Base-by-base conservation (phyloP, 768 basidiomycete species). In the Pleurotus salmoneostramineus region DNA sequence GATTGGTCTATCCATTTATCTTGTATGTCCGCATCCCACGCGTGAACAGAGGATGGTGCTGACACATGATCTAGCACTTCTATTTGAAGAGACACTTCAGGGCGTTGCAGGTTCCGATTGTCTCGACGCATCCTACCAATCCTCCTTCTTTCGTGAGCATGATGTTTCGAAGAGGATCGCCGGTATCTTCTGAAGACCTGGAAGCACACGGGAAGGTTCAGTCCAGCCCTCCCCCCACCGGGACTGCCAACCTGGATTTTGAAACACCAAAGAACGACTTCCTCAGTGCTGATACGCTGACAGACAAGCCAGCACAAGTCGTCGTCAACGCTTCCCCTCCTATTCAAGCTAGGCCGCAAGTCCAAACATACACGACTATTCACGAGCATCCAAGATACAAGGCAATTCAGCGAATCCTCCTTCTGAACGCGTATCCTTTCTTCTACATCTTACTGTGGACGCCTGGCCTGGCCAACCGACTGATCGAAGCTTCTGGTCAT, bases 391-490 rank as follows among this genome's bases (percentile, higher is more conserved):
- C 33, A 7, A n/a, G 50, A 12, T 31, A 51, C 6, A n/a, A 31
- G 8, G 50, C 50, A 8, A 35, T 51, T 35, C 50, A 54, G 46
- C 34, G 52, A 11, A 50, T 61, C 15, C 43, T 61, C 15, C 56
- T 61, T 36, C 56, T 62, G 12, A 62, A 58, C 34, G 62, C 62
- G 11, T 62, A 62, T 46, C 62, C 60, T 7, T 36, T 62, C 21
- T 49, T 56, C 4, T 62, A 62, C 42, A 62, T 62, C 36, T 36
- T 62, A 11, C n/a, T 62, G 8, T 62, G 62, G 62, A 50, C 57
- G 11, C 61, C 61, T 7, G 61, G 59, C 12, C 37, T 62, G 11
- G 56, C 35, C 31, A 62, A 62, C 51, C 55, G 61, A 5, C 31
- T 60, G 10, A 52, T 62, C 21, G 61, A 62, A 43, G 59, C 59